A percentile compares a stretch with the other conserved stretches of the same genome.
These are phyloP conservation scores for Vaccinium corymbosum DNA, from an alignment of 148 eudicot genomes.

Conservation along the genomic window DNA sequence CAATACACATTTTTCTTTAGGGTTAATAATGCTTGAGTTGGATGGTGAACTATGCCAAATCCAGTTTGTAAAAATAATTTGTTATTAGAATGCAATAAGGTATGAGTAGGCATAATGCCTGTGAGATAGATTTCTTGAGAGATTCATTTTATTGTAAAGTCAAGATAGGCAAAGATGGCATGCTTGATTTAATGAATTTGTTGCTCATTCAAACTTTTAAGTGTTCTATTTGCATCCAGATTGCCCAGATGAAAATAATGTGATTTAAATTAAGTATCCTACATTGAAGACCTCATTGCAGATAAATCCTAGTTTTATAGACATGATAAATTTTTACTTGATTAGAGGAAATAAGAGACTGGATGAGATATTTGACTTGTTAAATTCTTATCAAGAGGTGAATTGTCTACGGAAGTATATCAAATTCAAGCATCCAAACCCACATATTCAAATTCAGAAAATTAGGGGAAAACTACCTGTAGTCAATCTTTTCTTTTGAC, in stretches of 20 bases:
- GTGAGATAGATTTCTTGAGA: background rate
- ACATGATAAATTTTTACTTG: background rate
- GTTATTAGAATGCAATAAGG: background rate
- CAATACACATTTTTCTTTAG: background rate
- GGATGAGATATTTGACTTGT: too few species aligned
- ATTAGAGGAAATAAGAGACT: too few species aligned
- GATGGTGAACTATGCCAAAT: background rate
- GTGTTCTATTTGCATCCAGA: background rate
- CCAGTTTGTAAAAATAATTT: background rate
- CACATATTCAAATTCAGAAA: background rate
- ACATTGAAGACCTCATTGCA: background rate
- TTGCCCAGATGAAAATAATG: background rate
- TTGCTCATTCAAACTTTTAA: background rate
- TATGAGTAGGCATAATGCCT: background rate
- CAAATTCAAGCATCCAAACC: background rate
- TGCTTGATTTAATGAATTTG: background rate
- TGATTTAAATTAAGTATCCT: background rate
- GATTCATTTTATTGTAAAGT: background rate
- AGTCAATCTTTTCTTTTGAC: conserved; percentile 41
- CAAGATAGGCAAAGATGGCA: background rate
- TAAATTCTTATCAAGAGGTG: too few species aligned
- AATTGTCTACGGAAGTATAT: background rate
- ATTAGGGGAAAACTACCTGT: conserved; percentile 39
- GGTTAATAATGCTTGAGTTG: background rate
- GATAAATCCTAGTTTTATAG: background rate